Evolutionary conservation across 371 early-diverging fungal genomes (phyloP).

Genomic region (Spraguea lophii): DNA sequence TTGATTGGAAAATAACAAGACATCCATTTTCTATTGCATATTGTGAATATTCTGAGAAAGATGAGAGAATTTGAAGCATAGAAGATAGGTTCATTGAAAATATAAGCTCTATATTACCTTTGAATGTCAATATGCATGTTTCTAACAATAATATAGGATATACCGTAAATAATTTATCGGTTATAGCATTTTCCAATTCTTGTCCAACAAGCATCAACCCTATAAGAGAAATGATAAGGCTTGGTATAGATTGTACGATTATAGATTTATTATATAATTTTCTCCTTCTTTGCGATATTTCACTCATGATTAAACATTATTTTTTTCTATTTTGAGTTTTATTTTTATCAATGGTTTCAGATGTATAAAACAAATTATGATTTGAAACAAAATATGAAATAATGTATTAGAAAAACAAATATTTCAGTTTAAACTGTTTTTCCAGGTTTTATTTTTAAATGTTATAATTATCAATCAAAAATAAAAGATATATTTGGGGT

Average conservation of each 20-base stretch:
- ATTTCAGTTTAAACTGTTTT: too few species aligned
- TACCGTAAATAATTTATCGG: background rate
- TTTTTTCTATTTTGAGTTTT: too few species aligned
- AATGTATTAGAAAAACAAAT: too few species aligned
- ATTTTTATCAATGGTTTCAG: too few species aligned
- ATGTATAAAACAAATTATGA: too few species aligned
- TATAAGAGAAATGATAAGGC: slow-evolving; percentile 35
- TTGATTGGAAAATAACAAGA: slow-evolving; percentile 34
- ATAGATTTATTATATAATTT: slow-evolving; percentile 2
- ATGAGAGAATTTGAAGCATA: slow-evolving; percentile 1
- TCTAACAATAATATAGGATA: slow-evolving; percentile 40
- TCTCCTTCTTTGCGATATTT: too few species aligned
- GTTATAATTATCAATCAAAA: too few species aligned
- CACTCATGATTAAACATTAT: too few species aligned
- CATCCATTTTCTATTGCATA: slow-evolving; percentile 38
- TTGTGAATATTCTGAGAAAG: slow-evolving; percentile 13
- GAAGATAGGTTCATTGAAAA: slow-evolving; percentile 38
- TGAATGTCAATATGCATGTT: slow-evolving; percentile 45
- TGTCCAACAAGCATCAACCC: slow-evolving; percentile 36
- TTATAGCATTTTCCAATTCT: slow-evolving; percentile 11
- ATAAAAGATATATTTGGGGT: too few species aligned
- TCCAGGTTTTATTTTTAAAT: too few species aligned
- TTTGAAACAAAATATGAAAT: too few species aligned
- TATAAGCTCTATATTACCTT: slow-evolving; percentile 44
- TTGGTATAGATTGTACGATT: slow-evolving; percentile 26